Evolutionary conservation across 805 yeast species (phyloP), one percentile per base, ranked within the genome.

Genomic region (Maudiozyma bulderi): DNA sequence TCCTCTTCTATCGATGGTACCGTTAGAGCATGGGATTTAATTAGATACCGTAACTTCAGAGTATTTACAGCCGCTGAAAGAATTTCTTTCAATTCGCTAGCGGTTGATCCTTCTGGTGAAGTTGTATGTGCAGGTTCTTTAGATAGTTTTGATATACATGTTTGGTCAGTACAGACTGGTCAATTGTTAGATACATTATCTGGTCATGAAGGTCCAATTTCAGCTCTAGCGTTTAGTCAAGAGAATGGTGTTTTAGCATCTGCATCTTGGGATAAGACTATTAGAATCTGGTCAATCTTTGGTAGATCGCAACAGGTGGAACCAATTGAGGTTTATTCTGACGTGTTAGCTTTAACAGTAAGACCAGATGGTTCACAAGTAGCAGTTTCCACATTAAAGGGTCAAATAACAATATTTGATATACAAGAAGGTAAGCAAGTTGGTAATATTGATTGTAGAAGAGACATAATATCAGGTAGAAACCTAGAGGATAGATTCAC

Each of bases 51-150:
- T 64, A 93, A 93, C 62, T 93, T 93, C 73, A 77, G 98, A 57
- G 88, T 96, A 0, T 90, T 91, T 64, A 89, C 98, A 0, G 93
- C 97, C 0, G 81, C 96, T 3, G 83, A 82, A 55, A 75, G 98
- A 58, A 73, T 90, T 30, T 96, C 89, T 62, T 93, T 91, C 67
- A 82, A 81, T 46, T 79, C 88, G 47, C 69, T 93, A 52, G 98
- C 98, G 0, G 95, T 89, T 41, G 99, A 93, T 66, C 96, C 98
- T 31, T 84, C 95, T 60, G 99, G 98, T 33, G 99, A 93, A 67
- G 82, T 93, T 46, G 93, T 93, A 2, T 89, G 93, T 60, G 99
- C 97, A 3, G 96, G 96, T 1, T 86, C 96, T 3, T 73, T 82
- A 41, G 96, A 90, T 61, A 84, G 83, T 53, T 93, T 82, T 67